These are phyloP conservation scores for Straminergon stramineum DNA, from an alignment of 225 moss, liverwort and hornwort species.

Conservation along the genomic window DNA sequence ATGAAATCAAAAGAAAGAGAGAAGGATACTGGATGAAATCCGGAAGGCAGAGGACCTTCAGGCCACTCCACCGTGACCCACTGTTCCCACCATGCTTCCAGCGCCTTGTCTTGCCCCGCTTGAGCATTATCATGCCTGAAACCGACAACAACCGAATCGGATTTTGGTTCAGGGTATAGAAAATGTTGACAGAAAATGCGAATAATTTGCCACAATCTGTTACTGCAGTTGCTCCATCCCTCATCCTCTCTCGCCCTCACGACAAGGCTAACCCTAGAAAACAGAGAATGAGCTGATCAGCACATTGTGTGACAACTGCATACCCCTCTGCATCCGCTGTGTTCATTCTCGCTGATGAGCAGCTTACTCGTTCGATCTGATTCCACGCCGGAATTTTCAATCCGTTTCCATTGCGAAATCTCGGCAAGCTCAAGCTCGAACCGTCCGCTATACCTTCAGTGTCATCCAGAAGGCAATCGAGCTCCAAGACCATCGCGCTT, in stretches of 20 bases:
- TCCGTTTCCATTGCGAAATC: background rate
- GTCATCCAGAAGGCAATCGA: constrained; percentile 25
- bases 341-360: background rate
- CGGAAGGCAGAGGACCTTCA: constrained; percentile 31
- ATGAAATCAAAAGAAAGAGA: background rate
- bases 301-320: background rate
- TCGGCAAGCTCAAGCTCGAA: background rate
- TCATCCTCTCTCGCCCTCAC: background rate
- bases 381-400: background rate
- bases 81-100: constrained; percentile 34
- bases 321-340: constrained; percentile 1
- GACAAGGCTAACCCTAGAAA: background rate
- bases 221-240: background rate
- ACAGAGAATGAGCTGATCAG: background rate
- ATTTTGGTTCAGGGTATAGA: background rate
- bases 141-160: background rate
- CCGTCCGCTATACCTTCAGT: background rate
- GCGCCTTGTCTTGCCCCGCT: background rate
- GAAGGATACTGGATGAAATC: constrained; percentile 22
- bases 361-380: background rate
- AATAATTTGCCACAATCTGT: background rate
- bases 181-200: background rate
- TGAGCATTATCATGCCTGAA: background rate
- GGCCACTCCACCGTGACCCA: constrained; percentile 36
- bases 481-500: constrained; percentile 10